Conservation (phyloP, 768 basidiomycete species). For the Boletus tomentosulus region DNA sequence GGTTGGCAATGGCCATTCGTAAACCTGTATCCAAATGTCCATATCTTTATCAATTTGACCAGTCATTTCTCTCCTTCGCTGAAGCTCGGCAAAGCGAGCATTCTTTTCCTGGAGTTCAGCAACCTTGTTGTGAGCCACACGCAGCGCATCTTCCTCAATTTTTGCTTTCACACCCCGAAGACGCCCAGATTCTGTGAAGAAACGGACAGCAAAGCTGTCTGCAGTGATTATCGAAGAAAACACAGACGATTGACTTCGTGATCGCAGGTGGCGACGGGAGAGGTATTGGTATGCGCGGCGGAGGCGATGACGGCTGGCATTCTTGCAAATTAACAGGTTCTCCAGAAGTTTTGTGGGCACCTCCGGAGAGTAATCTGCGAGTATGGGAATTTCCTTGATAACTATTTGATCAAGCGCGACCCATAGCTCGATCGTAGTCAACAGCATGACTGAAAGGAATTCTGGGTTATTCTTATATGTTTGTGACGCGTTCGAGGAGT, state of each 20-base stretch:
- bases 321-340: constrained; percentile 37
- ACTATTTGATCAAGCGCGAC: neutral
- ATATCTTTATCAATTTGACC: neutral
- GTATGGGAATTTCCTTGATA: neutral
- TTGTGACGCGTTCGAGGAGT: constrained; percentile 21
- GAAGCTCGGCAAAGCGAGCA: neutral
- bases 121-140: constrained; percentile 16
- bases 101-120: constrained; percentile 27
- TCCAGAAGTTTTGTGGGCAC: constrained; percentile 36
- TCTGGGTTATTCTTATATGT: constrained; percentile 29
- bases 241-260: constrained; percentile 23
- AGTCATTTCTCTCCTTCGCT: neutral
- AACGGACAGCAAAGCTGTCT: constrained; percentile 32
- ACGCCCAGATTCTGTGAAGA: constrained; percentile 18
- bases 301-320: constrained; percentile 27
- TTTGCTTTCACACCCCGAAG: constrained; percentile 19
- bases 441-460: neutral
- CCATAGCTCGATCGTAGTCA: neutral
- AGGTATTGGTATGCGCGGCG: constrained; percentile 30
- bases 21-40: constrained; percentile 9
- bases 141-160: constrained; percentile 30
- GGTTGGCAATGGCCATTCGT: constrained; percentile 46
- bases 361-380: constrained; percentile 41
- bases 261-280: constrained; percentile 19
- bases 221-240: constrained; percentile 23